phyloP scores from a whole-genome alignment of 2,329 filamentous ascomycete species.

The Ascochyta pisi region DNA sequence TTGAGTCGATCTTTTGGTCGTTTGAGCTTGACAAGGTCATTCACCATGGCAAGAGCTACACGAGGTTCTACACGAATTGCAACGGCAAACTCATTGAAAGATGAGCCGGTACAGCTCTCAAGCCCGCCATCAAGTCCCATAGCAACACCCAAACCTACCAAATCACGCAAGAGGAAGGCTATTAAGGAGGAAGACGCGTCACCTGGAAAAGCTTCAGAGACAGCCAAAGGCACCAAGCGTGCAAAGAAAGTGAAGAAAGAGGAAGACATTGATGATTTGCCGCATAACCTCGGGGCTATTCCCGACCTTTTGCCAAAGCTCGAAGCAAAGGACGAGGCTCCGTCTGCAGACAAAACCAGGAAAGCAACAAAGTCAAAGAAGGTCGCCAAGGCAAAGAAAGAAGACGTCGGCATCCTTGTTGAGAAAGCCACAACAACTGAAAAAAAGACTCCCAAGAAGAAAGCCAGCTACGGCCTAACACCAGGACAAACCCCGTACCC shows the following conservation, averaged over 20 bases:
- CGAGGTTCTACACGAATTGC: conserved; percentile 33
- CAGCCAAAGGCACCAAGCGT: conserved; percentile 47
- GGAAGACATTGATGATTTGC: conserved; percentile 57
- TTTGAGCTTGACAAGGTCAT: neutral
- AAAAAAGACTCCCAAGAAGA: conserved; percentile 44
- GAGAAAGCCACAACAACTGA: conserved; percentile 36
- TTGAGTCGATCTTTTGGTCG: conserved; percentile 7
- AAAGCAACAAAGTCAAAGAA: conserved; percentile 29
- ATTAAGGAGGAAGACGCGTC: conserved; percentile 28
- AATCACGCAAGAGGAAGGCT: conserved; percentile 36
- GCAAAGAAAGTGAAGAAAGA: conserved; percentile 45
- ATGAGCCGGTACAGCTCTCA: conserved; percentile 50
- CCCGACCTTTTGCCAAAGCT: conserved; percentile 21
- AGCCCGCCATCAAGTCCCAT: conserved; percentile 53
- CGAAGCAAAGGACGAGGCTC: conserved; percentile 11
- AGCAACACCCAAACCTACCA: conserved; percentile 45
- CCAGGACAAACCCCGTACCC: conserved; percentile 70
- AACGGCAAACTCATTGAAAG: conserved; percentile 14
- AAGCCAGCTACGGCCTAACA: conserved; percentile 52
- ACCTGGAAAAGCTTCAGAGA: conserved; percentile 9
- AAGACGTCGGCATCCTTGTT: conserved; percentile 31
- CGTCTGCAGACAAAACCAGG: conserved; percentile 25
- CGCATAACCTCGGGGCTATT: conserved; percentile 61
- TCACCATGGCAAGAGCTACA: conserved; percentile 43
- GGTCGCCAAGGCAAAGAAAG: conserved; percentile 24